Evolutionary conservation across 2,329 filamentous ascomycete genomes (phyloP), one percentile per base, ranked within the genome.

Genomic region (Paecilomyces sp.): DNA sequence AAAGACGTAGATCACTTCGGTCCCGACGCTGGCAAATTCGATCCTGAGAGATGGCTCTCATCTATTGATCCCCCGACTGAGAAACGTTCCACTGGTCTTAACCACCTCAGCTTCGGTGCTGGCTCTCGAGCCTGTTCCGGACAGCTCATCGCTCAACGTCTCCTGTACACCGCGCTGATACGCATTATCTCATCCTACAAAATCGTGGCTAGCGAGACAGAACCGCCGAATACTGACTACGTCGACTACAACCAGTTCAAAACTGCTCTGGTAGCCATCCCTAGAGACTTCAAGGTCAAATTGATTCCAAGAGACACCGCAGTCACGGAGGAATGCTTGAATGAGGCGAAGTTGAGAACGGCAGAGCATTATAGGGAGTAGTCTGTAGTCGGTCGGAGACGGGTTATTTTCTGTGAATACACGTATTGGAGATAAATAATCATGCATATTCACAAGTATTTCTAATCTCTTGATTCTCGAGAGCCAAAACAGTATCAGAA

Each of bases 11-110:
- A 76, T 1, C 87, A 89, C 67, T 91, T 88, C 47, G 72, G 72
- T 3, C 76, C 83, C 54, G 70, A 82, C 36, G 84, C 85, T 0
- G 66, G 78, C 11, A 72, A 75, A 3, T 90, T 91, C 70, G 76
- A 84, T 52, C 86, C 88, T 0, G 87, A 90, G 63, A 80, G 88
- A 18, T 91, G 86, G 72, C 75, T 90, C 3, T 72, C 80, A 57
- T 79, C 78, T 24, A 12, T 65, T 5, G 55, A 62, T 25, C 65
- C 66, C 0, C 78, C 66, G 18, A 77, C 66, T 34, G 72, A 72
- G 76, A 82, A 33, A 75, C 82, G 25, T 78, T 75, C 64, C 0
- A 63, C 66, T 0, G 82, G 83, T 2, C 80, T 83, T 0, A 77
- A 77, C 7, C 84, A 86, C 65, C 80, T 82, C 63, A 81, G 75